Evolutionary conservation across 208 protist genomes (phyloP).

Genomic region (Wallacemonas sp.): DNA sequence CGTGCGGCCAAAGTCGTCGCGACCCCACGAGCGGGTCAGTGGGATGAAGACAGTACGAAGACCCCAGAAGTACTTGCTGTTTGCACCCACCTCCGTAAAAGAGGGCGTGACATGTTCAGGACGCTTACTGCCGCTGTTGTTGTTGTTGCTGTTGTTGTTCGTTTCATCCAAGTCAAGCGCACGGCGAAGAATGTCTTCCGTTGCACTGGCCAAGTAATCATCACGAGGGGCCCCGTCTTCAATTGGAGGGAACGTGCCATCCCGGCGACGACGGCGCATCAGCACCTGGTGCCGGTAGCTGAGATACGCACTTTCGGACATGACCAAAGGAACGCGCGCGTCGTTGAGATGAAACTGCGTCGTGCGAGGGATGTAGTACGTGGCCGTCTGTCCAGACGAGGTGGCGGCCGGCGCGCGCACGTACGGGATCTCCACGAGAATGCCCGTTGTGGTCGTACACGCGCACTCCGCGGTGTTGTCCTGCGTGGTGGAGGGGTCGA

Average conservation of each 20-base stretch:
- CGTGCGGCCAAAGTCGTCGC: neutral
- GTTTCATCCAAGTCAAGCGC: neutral
- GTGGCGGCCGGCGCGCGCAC: neutral
- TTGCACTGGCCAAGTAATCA: conserved; percentile 11
- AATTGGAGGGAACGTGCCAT: neutral
- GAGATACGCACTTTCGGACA: conserved; percentile 8
- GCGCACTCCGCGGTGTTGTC: neutral
- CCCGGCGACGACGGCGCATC: conserved; percentile 1
- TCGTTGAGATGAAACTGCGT: conserved; percentile 7
- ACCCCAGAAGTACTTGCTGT: conserved; percentile 16
- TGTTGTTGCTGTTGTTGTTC: neutral
- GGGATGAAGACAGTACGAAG: conserved; percentile 12
- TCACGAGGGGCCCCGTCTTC: conserved; percentile 10
- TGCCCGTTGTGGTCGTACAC: neutral
- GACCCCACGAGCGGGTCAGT: neutral
- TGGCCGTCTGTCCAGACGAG: neutral
- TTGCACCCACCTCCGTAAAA: neutral
- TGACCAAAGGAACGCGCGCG: conserved; percentile 4
- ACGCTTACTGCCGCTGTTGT: neutral
- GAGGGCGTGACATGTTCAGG: no score
- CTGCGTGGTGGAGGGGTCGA: neutral
- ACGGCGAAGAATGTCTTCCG: conserved; percentile 9
- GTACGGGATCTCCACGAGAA: conserved; percentile 20
- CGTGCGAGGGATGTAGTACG: conserved; percentile 14
- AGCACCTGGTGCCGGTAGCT: conserved; percentile 5